Evolutionary conservation across 176 grass and related monocot genomes (phyloP).

Genomic region (Luzula sylvatica): DNA sequence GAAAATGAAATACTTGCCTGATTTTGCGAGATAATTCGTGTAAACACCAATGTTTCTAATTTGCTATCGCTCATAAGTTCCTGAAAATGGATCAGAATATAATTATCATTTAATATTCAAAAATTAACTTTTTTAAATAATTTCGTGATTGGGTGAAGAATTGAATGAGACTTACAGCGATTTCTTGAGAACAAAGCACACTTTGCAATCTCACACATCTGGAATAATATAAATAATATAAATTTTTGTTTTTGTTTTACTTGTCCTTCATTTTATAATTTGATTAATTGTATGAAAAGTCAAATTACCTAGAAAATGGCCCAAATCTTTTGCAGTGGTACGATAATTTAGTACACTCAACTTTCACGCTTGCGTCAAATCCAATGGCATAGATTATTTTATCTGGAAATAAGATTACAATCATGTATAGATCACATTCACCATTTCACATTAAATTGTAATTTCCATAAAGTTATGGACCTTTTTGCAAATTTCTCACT

Average conservation of each 20-base stretch:
- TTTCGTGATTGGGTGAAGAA: neutral
- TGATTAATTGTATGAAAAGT: neutral
- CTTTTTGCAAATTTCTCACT: neutral
- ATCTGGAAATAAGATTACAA: constrained; percentile 2
- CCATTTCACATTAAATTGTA: no score
- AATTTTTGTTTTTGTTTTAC: neutral
- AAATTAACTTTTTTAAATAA: constrained; percentile 6
- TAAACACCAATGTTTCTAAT: constrained; percentile 30
- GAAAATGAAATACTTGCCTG: constrained; percentile 25
- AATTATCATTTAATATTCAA: constrained; percentile 8
- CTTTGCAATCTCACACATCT: constrained; percentile 39
- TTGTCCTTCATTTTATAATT: neutral
- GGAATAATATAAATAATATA: neutral
- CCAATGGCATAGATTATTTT: constrained; percentile 29
- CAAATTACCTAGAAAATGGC: constrained; percentile 16
- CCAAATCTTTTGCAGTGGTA: constrained; percentile 41
- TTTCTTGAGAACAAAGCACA: constrained; percentile 34
- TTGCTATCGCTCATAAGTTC: constrained; percentile 25
- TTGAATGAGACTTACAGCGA: constrained; percentile 27
- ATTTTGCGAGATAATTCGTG: constrained; percentile 30
- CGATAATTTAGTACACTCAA: constrained; percentile 21
- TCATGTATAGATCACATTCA: no score
- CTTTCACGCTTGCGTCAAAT: constrained; percentile 3
- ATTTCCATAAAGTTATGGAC: neutral
- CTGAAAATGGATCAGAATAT: constrained; percentile 16